phyloP scores from a whole-genome alignment of 768 basidiomycete genomes.

The Trametes cinnabarina region DNA sequence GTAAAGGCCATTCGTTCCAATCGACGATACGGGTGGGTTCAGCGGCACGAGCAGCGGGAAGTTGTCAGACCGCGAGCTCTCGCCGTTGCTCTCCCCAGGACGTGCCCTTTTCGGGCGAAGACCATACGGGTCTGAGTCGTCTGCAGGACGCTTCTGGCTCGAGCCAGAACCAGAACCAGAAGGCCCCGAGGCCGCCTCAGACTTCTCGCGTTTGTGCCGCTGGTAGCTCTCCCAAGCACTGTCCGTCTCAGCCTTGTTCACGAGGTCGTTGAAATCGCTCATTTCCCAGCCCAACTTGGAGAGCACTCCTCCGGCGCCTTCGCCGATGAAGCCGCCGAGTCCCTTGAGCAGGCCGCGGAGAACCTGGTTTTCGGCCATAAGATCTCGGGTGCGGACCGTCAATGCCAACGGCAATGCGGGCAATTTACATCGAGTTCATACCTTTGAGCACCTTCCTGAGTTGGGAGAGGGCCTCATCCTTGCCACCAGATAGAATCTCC shows the following conservation, averaged over 20 bases:
- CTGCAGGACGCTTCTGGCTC: constrained; percentile 53
- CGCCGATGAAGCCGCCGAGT: constrained; percentile 80
- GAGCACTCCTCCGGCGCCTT: constrained; percentile 76
- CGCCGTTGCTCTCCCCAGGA: constrained; percentile 27
- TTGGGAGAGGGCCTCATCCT: constrained; percentile 84
- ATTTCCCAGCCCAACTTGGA: constrained; percentile 78
- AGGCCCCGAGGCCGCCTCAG: constrained; percentile 26
- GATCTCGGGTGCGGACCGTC: constrained; percentile 44
- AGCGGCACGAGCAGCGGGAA: constrained; percentile 62
- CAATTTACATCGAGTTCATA: constrained; percentile 24
- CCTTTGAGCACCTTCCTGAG: constrained; percentile 82
- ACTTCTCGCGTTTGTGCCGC: constrained; percentile 53
- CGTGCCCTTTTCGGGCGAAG: constrained; percentile 53
- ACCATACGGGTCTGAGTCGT: constrained; percentile 36
- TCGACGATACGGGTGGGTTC: constrained; percentile 36
- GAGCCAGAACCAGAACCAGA: constrained; percentile 18
- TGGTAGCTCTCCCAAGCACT: constrained; percentile 91
- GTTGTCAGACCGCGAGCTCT: constrained; percentile 35
- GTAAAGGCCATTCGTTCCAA: constrained; percentile 44
- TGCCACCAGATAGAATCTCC: constrained; percentile 89
- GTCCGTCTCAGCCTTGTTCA: constrained; percentile 88
- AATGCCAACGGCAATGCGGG: constrained; percentile 1
- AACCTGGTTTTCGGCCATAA: constrained; percentile 87
- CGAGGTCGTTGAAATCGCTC: constrained; percentile 73
- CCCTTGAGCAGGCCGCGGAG: constrained; percentile 76